These are phyloP conservation scores for Tuctoria greenei DNA, from an alignment of 176 grass and related monocot species.

Conservation along the genomic window DNA sequence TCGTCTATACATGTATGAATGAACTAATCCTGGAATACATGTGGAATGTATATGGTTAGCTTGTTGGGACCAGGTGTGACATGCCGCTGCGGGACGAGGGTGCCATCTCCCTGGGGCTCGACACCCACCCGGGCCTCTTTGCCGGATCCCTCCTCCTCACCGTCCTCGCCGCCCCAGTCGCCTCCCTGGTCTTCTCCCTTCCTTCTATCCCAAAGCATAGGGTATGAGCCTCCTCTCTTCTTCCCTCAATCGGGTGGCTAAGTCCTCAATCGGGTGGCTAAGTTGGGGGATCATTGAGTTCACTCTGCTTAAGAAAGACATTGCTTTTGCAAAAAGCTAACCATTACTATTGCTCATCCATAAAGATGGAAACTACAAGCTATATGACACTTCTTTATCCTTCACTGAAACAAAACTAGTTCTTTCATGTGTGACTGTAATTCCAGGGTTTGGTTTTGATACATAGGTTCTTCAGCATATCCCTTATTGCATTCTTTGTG, in stretches of 20 bases:
- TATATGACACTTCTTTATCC: background rate
- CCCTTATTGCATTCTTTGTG: conserved; percentile 79
- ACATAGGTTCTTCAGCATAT: conserved; percentile 91
- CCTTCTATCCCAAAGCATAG: conserved; percentile 71
- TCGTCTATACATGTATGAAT: no score
- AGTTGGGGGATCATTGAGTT: no score
- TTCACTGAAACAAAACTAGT: conserved; percentile 19
- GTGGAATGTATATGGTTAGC: no score
- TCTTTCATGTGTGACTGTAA: background rate
- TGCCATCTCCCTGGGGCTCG: conserved; percentile 76
- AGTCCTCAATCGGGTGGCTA: no score
- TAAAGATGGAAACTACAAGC: no score
- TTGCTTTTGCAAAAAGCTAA: no score
- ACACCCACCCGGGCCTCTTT: conserved; percentile 69
- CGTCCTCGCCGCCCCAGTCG: conserved; percentile 73
- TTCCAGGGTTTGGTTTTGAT: conserved; percentile 91
- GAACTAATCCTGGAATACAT: no score
- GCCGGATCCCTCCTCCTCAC: conserved; percentile 81
- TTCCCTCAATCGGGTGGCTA: background rate
- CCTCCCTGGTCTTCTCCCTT: conserved; percentile 80
- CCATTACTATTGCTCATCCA: no score
- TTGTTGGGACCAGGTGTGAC: no score
- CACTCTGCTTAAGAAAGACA: no score
- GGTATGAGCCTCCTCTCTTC: conserved; percentile 20
- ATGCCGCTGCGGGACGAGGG: conserved; percentile 89